Evolutionary conservation across 2,329 filamentous ascomycete species (phyloP).

Genomic region (Parastagonospora avenae): DNA sequence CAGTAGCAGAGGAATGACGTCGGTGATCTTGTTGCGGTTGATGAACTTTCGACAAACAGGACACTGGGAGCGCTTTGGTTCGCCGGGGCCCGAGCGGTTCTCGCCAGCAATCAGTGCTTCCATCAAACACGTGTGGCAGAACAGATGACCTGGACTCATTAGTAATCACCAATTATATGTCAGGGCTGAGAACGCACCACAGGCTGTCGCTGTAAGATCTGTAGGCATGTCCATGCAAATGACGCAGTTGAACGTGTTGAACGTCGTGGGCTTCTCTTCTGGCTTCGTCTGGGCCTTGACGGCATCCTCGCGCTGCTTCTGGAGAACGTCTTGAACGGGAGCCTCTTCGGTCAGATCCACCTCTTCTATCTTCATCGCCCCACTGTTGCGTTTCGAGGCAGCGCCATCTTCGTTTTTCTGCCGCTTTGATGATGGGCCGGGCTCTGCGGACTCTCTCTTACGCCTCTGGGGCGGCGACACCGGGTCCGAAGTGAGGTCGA

Average conservation of each 20-base stretch:
- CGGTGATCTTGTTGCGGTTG: conserved; percentile 45
- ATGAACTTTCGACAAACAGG: conserved; percentile 55
- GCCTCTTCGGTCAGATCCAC: conserved; percentile 56
- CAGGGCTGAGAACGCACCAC: conserved; percentile 54
- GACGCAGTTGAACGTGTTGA: conserved; percentile 62
- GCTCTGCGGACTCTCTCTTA: conserved; percentile 26
- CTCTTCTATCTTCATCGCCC: conserved; percentile 48
- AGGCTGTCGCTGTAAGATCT: conserved; percentile 64
- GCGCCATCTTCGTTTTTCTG: conserved; percentile 27
- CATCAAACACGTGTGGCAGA: conserved; percentile 67
- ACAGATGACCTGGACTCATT: conserved; percentile 60
- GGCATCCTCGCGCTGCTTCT: conserved; percentile 60
- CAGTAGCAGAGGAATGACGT: conserved; percentile 50
- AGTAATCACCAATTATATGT: conserved; percentile 2
- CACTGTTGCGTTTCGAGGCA: background rate
- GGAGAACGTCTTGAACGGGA: conserved; percentile 51
- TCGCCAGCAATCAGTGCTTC: conserved; percentile 64
- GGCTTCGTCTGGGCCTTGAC: conserved; percentile 52
- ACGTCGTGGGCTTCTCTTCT: conserved; percentile 46
- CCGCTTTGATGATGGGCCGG: conserved; percentile 42
- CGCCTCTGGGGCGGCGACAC: conserved; percentile 26
- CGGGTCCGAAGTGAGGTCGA: conserved; percentile 39
- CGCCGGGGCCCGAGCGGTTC: conserved; percentile 52
- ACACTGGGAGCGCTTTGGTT: conserved; percentile 52
- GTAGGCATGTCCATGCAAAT: conserved; percentile 68